Conservation (phyloP, 495 filamentous ascomycete genomes). For the Monascus purpureus region DNA sequence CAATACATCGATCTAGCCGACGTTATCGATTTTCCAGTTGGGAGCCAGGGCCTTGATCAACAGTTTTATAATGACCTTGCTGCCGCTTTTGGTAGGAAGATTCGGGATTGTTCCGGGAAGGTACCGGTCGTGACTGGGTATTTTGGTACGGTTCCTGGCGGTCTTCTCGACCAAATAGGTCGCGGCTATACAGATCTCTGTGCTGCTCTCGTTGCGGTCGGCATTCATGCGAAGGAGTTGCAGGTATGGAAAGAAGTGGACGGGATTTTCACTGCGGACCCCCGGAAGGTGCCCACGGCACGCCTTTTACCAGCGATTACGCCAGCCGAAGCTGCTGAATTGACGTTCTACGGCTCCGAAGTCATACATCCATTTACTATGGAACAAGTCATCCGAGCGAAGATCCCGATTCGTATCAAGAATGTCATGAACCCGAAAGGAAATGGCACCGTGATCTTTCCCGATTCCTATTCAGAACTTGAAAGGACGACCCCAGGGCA, state of each 20-base stretch:
- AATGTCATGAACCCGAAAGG: constrained; percentile 92
- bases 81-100: constrained; percentile 45
- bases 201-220: constrained; percentile 69
- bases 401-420: constrained; percentile 92
- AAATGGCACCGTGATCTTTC: constrained; percentile 74
- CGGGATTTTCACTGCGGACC: constrained; percentile 82
- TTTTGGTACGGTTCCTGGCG: constrained; percentile 75
- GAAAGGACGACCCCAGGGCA: constrained; percentile 31
- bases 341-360: constrained; percentile 87
- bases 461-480: constrained; percentile 30
- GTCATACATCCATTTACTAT: constrained; percentile 98
- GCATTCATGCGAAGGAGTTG: constrained; percentile 59
- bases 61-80: constrained; percentile 70
- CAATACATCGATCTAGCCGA: constrained; percentile 80
- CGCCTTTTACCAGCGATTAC: constrained; percentile 63
- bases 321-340: constrained; percentile 75
- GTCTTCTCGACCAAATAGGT: constrained; percentile 63
- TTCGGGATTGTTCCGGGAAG: constrained; percentile 51
- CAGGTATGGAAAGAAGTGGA: constrained; percentile 94
- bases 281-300: constrained; percentile 75
- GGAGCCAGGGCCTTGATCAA: constrained; percentile 48
- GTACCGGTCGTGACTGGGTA: constrained; percentile 76
- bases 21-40: constrained; percentile 47
- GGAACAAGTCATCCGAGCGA: constrained; percentile 90
- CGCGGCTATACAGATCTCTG: constrained; percentile 86